Percentiles rank a stretch among this genome's conserved stretches.
Conservation (phyloP, 192 early-diverging fungal genomes). For the Coemansia sp. region DNA sequence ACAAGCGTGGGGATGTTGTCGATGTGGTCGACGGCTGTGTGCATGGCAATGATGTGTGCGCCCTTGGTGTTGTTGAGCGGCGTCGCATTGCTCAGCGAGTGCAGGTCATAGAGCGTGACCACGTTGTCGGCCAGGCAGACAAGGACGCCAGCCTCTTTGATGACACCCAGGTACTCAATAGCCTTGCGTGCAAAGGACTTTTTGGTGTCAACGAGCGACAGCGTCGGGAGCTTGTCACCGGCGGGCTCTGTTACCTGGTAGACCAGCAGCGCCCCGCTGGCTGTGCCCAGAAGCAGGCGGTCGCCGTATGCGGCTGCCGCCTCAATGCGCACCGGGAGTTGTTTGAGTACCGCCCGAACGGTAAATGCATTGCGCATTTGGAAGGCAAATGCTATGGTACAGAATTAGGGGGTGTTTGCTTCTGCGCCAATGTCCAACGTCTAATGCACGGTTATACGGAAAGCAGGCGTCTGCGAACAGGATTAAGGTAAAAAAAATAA, state of each 20-base stretch:
- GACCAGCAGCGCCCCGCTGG: conserved; percentile 63
- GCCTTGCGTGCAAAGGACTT: conserved; percentile 69
- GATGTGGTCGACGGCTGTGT: conserved; percentile 67
- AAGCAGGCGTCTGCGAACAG: neutral
- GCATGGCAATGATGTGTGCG: conserved; percentile 71
- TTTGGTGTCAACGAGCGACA: conserved; percentile 63
- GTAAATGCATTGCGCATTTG: conserved; percentile 79
- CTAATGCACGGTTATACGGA: neutral
- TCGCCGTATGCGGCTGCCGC: conserved; percentile 69
- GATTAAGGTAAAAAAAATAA: neutral
- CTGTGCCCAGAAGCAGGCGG: conserved; percentile 71
- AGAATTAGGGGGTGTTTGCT: neutral
- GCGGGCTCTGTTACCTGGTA: conserved; percentile 59
- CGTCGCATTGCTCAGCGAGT: conserved; percentile 65
- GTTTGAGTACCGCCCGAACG: conserved; percentile 69
- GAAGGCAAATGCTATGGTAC: neutral
- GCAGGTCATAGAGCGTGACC: conserved; percentile 73
- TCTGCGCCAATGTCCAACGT: too few species aligned
- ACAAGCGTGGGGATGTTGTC: conserved; percentile 66
- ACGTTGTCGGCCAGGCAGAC: conserved; percentile 71
- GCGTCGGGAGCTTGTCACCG: conserved; percentile 18
- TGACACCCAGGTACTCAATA: conserved; percentile 72
- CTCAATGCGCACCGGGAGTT: conserved; percentile 69
- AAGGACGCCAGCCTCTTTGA: conserved; percentile 71
- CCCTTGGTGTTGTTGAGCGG: conserved; percentile 73